A percentile compares a stretch with the other conserved stretches of the same genome.
Evolutionary conservation across 2,329 filamentous ascomycete genomes (phyloP).

Genomic region (Aspergillus persii): DNA sequence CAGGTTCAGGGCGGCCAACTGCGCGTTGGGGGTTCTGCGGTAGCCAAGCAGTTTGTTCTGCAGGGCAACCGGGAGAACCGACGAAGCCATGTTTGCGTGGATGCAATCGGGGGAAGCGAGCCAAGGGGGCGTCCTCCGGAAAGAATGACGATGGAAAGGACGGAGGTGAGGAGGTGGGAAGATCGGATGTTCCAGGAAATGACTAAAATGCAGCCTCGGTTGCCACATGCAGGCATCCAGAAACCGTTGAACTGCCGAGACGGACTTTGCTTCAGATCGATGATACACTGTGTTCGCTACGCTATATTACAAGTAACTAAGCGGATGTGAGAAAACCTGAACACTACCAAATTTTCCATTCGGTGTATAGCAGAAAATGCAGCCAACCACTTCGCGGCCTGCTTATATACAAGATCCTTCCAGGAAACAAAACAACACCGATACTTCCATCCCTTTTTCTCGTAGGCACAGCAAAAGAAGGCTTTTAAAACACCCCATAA

Average conservation of each 20-base stretch:
- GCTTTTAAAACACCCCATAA: conserved; percentile 29
- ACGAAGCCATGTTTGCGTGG: conserved; percentile 37
- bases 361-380: conserved; percentile 16
- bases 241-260: not conserved
- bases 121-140: conserved; percentile 3
- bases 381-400: conserved; percentile 17
- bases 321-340: not conserved
- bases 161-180: conserved; percentile 5
- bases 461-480: conserved; percentile 20
- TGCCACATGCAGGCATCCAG: conserved; percentile 10
- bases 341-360: not conserved
- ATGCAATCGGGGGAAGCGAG: conserved; percentile 11
- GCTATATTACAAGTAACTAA: not conserved
- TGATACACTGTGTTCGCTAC: not conserved
- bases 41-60: conserved; percentile 45
- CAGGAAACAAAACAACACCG: conserved; percentile 29
- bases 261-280: not conserved
- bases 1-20: conserved; percentile 38
- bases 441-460: conserved; percentile 23
- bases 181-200: conserved; percentile 15
- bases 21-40: conserved; percentile 30
- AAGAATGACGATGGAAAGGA: not conserved
- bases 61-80: conserved; percentile 42
- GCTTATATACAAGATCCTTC: conserved; percentile 33
- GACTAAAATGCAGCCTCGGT: conserved; percentile 7